Evolutionary conservation across 2,329 filamentous ascomycete genomes (phyloP).

Genomic region (Lomentospora prolificans): DNA sequence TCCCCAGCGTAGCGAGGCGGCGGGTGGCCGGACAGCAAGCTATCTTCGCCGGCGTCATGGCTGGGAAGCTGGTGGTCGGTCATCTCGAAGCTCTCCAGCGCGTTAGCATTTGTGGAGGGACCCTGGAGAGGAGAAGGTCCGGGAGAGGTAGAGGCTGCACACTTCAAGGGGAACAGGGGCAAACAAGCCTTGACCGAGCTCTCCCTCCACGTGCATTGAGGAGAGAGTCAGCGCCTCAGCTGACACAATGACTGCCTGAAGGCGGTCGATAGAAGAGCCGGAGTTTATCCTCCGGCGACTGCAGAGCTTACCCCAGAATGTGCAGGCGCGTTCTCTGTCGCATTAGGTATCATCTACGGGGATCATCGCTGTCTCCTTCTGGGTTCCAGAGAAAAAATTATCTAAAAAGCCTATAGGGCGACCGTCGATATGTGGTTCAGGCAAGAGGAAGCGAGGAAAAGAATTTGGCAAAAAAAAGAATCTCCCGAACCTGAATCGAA

Average conservation of each 20-base stretch:
- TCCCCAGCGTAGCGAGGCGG: constrained; percentile 62
- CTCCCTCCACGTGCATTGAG: not conserved
- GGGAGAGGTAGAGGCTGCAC: too few relatives aligned
- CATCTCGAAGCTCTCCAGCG: not conserved
- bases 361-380: too few relatives aligned
- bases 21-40: not conserved
- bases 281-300: not conserved
- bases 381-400: too few relatives aligned
- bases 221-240: not conserved
- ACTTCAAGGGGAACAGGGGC: too few relatives aligned
- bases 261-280: not conserved
- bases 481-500: constrained; percentile 3
- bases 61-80: not conserved
- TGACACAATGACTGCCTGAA: not conserved
- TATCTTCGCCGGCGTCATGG: not conserved
- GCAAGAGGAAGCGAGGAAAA: not conserved
- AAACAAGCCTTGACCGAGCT: not conserved
- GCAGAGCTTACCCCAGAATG: too few relatives aligned
- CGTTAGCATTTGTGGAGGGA: not conserved
- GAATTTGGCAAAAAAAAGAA: not conserved
- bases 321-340: not conserved
- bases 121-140: not conserved
- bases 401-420: too few relatives aligned
- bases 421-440: too few relatives aligned
- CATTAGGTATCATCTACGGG: not conserved